Evolutionary conservation across 345 rosid species (phyloP).

Genomic region (Salix suchowensis): DNA sequence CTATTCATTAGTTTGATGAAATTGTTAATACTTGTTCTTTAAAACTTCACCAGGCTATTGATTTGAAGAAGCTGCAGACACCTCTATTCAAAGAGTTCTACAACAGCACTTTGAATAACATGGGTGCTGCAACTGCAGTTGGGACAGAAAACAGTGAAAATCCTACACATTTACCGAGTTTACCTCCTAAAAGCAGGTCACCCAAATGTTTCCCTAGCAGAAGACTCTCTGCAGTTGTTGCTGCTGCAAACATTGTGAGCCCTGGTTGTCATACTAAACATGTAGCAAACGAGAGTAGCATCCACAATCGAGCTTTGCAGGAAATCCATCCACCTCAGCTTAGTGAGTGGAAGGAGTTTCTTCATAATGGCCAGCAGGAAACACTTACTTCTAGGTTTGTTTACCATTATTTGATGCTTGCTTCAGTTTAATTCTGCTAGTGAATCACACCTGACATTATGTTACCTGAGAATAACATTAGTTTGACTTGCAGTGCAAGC

Average conservation of each 20-base stretch:
- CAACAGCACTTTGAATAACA: slow-evolving; percentile 17
- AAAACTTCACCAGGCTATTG: slow-evolving; percentile 34
- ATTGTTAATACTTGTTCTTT: background rate
- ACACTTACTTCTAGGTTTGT: slow-evolving; percentile 18
- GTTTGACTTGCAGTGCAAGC: slow-evolving; percentile 18
- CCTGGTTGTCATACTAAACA: slow-evolving; percentile 25
- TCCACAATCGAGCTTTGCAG: slow-evolving; percentile 38
- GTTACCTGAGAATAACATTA: slow-evolving; percentile 12
- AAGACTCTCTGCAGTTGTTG: slow-evolving; percentile 53
- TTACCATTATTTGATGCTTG: background rate
- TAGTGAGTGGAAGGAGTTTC: slow-evolving; percentile 39
- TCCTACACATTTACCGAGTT: slow-evolving; percentile 7
- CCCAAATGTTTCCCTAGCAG: slow-evolving; percentile 72
- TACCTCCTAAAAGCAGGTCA: slow-evolving; percentile 56
- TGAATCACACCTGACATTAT: background rate
- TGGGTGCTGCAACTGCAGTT: background rate
- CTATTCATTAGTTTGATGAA: background rate
- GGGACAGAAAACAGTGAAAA: slow-evolving; percentile 14
- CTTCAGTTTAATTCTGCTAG: background rate
- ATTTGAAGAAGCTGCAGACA: slow-evolving; percentile 32
- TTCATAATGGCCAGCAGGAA: slow-evolving; percentile 8
- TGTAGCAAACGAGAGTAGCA: slow-evolving; percentile 32
- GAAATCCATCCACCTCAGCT: slow-evolving; percentile 51
- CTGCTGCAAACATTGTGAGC: background rate
- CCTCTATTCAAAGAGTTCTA: slow-evolving; percentile 29